Evolutionary conservation across 108 stramenopile species (phyloP), one percentile per base, ranked within the genome.

Genomic region (Aurantiochytrium sp.): DNA sequence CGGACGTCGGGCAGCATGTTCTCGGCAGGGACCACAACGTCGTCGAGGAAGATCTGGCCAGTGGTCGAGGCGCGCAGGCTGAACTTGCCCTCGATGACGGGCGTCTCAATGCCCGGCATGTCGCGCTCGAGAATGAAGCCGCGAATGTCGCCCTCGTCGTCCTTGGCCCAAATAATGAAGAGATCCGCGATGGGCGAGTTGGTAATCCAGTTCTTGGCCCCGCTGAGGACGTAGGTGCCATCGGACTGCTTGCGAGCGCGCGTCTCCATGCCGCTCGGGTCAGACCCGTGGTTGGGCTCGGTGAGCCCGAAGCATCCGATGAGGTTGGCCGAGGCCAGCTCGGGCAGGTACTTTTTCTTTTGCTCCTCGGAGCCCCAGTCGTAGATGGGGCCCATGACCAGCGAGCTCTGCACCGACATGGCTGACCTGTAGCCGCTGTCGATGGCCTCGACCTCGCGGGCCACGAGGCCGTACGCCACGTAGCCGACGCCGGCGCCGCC

Each of bases 351-450:
- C 87, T 94, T 96, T 68, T 88, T 90, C 87, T 95, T 95, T 90
- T 95, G 91, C 55, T 92, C 91, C 85, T 98, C 96, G 24, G 90
- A 91, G 42, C 96, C 97, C 88, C 95, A 98, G 19, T 93, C 92
- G 88, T 95, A 96, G 73, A 98, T 98, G 85, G 98, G 98, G 91
- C 95, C 94, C 98, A 98, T 98, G 30, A 98, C 98, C 68, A 98
- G 88, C 8, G 94, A 94, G 19, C 92, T 94, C 90, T 98, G 98
- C 24, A 98, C 98, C 55, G 93, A 94, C 96, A 98, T 95, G 50
- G 96, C 96, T 24, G 95, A 95, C 5, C 98, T 90, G 89, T 97
- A 98, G 55, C 91, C 91, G 4, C 95, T 96, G 90, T 98, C 98
- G 12, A 96, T 95, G 17, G 94, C 73, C 88, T 97, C 97, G 10